Evolutionary conservation across 805 yeast species (phyloP).

Genomic region (Candida silvicultrix): DNA sequence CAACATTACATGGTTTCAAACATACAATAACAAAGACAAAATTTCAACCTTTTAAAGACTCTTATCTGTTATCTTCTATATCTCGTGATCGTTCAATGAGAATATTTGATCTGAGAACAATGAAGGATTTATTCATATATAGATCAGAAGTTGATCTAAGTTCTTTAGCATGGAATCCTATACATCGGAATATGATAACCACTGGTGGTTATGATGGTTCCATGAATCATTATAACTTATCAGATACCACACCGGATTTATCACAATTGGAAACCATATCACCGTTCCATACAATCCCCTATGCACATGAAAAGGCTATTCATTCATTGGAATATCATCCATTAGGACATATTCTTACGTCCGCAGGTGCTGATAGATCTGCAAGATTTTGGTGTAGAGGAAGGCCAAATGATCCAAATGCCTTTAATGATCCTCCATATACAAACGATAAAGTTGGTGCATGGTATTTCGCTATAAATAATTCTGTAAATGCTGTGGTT

Average conservation of each 20-base stretch:
- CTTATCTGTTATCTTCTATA: constrained; percentile 77
- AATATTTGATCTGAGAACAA: constrained; percentile 79
- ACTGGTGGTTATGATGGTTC: constrained; percentile 91
- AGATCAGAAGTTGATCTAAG: constrained; percentile 83
- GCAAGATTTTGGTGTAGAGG: constrained; percentile 94
- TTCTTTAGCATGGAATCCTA: constrained; percentile 89
- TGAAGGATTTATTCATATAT: constrained; percentile 69
- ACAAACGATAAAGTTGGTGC: constrained; percentile 56
- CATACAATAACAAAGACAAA: constrained; percentile 84
- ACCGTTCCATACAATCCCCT: constrained; percentile 64
- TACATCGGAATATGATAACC: constrained; percentile 70
- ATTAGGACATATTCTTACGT: constrained; percentile 80
- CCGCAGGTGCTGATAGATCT: constrained; percentile 92
- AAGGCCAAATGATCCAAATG: constrained; percentile 81
- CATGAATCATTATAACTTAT: constrained; percentile 67
- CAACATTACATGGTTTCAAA: constrained; percentile 86
- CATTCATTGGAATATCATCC: constrained; percentile 92
- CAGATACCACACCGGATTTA: constrained; percentile 30
- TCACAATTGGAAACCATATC: constrained; percentile 26
- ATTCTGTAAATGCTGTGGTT: constrained; percentile 26
- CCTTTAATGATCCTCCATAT: constrained; percentile 77
- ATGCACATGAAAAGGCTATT: constrained; percentile 91
- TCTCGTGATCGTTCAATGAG: constrained; percentile 86
- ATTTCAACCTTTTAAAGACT: constrained; percentile 68
- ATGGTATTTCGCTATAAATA: constrained; percentile 43